These are phyloP conservation scores for Mariannaea elegans DNA, from an alignment of 2,329 filamentous ascomycete genomes.

Conservation along the genomic window DNA sequence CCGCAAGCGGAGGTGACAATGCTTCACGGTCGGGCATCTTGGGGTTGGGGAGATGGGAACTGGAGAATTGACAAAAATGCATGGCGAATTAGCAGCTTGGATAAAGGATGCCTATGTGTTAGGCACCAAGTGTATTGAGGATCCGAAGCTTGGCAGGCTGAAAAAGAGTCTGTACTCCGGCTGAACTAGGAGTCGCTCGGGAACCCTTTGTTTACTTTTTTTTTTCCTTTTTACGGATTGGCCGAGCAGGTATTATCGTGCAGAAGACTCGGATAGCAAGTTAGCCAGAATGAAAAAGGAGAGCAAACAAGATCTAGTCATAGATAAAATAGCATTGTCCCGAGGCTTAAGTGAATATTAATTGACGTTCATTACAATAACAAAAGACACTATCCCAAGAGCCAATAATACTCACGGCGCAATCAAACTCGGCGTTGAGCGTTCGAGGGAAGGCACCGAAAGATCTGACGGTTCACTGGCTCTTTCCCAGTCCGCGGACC, in stretches of 20 bases:
- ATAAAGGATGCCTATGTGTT: no score
- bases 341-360: no score
- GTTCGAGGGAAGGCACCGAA: constrained; percentile 29
- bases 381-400: background rate
- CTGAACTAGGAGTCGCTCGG: background rate
- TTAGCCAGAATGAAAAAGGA: no score
- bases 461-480: background rate
- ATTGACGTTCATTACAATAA: no score
- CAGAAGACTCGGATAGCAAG: no score
- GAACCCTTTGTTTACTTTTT: background rate
- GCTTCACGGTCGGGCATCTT: constrained; percentile 1
- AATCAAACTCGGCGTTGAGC: no score
- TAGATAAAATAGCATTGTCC: no score
- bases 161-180: background rate
- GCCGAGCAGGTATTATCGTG: background rate
- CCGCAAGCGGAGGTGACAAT: background rate
- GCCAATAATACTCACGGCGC: constrained; percentile 4
- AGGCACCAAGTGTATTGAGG: no score
- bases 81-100: background rate
- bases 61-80: background rate
- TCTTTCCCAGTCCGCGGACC: background rate
- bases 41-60: background rate
- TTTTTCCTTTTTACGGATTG: background rate
- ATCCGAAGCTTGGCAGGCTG: no score
- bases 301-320: no score